Conservation (phyloP, 2,329 filamentous ascomycete genomes). For the Hirsutella rhossiliensis region DNA sequence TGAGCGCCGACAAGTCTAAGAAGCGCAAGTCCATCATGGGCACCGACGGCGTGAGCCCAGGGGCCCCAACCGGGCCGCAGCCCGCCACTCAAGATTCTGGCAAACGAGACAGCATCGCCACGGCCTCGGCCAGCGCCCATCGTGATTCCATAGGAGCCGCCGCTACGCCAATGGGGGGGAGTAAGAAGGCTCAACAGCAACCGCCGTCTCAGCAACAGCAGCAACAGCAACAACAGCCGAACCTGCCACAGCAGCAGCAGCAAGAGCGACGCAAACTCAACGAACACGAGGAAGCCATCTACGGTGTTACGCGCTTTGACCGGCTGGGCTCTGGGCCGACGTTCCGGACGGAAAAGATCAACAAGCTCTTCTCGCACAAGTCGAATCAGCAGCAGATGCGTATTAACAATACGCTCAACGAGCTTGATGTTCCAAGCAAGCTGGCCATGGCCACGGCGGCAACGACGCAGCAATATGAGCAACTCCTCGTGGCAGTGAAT, state of each 20-base stretch:
- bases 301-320: constrained; percentile 77
- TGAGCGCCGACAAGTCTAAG: constrained; percentile 76
- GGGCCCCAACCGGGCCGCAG: constrained; percentile 24
- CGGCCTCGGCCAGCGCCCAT: constrained; percentile 22
- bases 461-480: constrained; percentile 61
- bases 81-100: constrained; percentile 23
- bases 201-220: constrained; percentile 17
- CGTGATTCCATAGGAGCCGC: constrained; percentile 22
- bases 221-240: constrained; percentile 18
- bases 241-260: constrained; percentile 19
- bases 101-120: constrained; percentile 42
- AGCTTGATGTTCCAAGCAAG: constrained; percentile 58
- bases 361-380: constrained; percentile 68
- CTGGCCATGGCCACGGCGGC: constrained; percentile 64
- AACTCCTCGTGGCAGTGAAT: constrained; percentile 55
- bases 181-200: constrained; percentile 33
- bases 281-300: constrained; percentile 63
- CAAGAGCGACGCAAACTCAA: constrained; percentile 59
- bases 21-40: constrained; percentile 67
- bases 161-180: constrained; percentile 23
- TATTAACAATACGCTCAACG: constrained; percentile 59
- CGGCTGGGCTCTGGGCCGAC: constrained; percentile 75
- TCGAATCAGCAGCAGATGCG: constrained; percentile 63
- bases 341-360: constrained; percentile 76
- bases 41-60: constrained; percentile 39